Conservation (phyloP, 2,329 filamentous ascomycete genomes). For the Fusarium sp. region DNA sequence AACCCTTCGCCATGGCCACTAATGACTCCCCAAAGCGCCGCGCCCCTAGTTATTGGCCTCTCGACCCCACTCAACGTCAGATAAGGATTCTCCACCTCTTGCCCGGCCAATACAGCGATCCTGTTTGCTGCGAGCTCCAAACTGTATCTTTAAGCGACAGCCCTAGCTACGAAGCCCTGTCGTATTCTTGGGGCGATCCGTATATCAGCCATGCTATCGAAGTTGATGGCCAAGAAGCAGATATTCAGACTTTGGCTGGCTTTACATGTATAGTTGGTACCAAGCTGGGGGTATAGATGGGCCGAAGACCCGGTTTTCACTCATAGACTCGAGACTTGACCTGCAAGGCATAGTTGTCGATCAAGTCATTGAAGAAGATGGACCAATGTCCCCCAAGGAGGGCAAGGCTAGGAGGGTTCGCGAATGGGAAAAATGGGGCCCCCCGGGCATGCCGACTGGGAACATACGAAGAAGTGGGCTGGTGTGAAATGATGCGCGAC, state of each 20-base stretch:
- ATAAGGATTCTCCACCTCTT: constrained; percentile 7
- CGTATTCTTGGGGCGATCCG: background rate
- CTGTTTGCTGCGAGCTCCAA: background rate
- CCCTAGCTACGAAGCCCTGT: background rate
- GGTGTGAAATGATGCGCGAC: background rate
- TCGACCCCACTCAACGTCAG: background rate
- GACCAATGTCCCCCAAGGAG: accelerated
- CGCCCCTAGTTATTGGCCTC: background rate
- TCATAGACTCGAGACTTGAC: background rate
- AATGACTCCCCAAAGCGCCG: background rate
- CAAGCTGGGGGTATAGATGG: accelerated
- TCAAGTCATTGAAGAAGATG: background rate
- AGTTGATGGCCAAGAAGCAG: background rate
- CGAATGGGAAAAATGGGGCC: background rate
- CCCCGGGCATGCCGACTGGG: background rate
- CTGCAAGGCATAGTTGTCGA: background rate
- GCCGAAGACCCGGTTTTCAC: background rate
- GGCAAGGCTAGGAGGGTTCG: background rate
- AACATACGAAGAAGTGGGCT: background rate
- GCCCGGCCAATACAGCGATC: background rate
- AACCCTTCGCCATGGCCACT: no score
- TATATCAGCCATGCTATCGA: background rate
- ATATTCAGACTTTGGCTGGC: background rate
- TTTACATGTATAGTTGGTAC: background rate
- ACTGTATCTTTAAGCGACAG: background rate